Evolutionary conservation across 2,329 filamentous ascomycete genomes (phyloP).

Genomic region (Elsinoe perseae): DNA sequence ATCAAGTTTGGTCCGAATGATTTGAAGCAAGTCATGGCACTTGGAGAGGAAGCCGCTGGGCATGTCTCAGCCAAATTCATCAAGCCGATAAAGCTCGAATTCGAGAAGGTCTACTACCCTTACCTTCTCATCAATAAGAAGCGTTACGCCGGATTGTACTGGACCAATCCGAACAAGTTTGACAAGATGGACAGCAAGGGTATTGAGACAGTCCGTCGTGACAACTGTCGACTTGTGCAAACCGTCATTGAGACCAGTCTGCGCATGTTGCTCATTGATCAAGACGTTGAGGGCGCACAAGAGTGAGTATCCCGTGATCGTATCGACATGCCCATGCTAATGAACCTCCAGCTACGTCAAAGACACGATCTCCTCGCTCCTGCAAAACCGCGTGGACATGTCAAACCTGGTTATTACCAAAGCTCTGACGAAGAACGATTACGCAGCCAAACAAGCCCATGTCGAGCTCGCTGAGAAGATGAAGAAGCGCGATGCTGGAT

Average conservation of each 20-base stretch:
- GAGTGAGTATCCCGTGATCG: conserved; percentile 54
- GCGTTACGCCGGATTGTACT: conserved; percentile 94
- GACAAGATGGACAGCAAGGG: conserved; percentile 99
- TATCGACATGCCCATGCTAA: conserved; percentile 27
- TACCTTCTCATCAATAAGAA: conserved; percentile 99
- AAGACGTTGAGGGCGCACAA: conserved; percentile 82
- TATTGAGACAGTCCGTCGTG: conserved; percentile 94
- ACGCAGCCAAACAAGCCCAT: conserved; percentile 88
- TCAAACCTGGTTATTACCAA: conserved; percentile 99
- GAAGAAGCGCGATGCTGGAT: conserved; percentile 93
- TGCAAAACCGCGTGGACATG: conserved; percentile 98
- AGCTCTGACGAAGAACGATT: conserved; percentile 82
- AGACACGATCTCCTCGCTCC: conserved; percentile 83
- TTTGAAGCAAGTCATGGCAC: conserved; percentile 79
- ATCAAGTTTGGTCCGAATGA: conserved; percentile 94
- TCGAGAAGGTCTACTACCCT: conserved; percentile 98
- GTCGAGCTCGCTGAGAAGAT: conserved; percentile 92
- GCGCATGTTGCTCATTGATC: conserved; percentile 90
- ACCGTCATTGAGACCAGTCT: conserved; percentile 96
- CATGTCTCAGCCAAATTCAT: conserved; percentile 88
- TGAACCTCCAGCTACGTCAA: conserved; percentile 71
- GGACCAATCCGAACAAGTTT: conserved; percentile 88
- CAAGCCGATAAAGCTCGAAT: conserved; percentile 97
- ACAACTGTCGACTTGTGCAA: conserved; percentile 92
- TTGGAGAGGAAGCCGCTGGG: conserved; percentile 85